Evolutionary conservation across 192 early-diverging fungal genomes (phyloP), one percentile per base, ranked within the genome.

Genomic region (Umbelopsis vinacea): DNA sequence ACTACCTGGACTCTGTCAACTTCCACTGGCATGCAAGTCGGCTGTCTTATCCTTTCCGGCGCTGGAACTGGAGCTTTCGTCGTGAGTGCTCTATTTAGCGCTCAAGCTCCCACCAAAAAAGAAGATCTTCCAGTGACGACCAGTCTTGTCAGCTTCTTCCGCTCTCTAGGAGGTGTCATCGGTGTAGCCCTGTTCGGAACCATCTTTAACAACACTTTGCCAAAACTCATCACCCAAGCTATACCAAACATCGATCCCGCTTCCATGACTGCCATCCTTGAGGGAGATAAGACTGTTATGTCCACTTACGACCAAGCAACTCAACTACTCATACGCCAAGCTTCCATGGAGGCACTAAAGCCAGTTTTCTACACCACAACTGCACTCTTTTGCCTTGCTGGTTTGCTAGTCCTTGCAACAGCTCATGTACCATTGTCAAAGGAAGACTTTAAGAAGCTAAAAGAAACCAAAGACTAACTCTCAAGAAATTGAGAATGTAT

Each of bases 51-150:
- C 67, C 68, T 94, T 67, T 68, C 94, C 9, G 71, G 94, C 45
- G 46, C 85, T 50, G 95, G 94, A 1, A 33, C 89, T 24, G 97
- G 97, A 8, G 66, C 86, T 2, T 79, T 88, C 24, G 75, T 89
- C 45, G 79, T 94, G 3, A 85, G 85, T 23, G 82, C 85, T 43
- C 93, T 63, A 12, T 63, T 63, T 26, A 63, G 57, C 33, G 57
- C 57, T 37, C 57, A 63, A 37, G 57, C 57, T 37, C 57, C 57
- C 19, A 38, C 33, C 19, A 17, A 3, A 12, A 63, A n/a, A 37
- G 57, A 63, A 63, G 57, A 63, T 37, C 57, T 63, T 37, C 57
- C 57, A 17, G 33, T 63, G 14, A 38, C 57, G 7, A 37, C 57
- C 15, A 26, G 53, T 22, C 53, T 54, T 37, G 26, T 29, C 33